phyloP scores from a whole-genome alignment of 192 early-diverging fungal genomes.

The Gonapodya prolifera region DNA sequence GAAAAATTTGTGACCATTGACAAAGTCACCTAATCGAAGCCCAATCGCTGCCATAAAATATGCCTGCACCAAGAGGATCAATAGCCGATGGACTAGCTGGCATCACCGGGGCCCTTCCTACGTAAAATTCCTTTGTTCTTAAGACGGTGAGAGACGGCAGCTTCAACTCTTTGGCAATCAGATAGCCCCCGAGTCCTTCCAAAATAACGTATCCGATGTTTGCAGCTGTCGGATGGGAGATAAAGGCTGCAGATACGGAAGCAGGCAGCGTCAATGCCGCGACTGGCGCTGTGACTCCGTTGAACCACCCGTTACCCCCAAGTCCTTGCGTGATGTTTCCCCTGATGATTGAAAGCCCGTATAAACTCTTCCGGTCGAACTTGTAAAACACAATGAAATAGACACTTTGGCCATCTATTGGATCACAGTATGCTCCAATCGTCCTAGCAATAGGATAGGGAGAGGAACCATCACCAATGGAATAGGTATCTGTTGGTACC shows the following conservation, averaged over 20 bases:
- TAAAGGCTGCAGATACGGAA: not conserved
- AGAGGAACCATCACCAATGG: not conserved
- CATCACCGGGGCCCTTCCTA: not conserved
- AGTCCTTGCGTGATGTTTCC: not conserved
- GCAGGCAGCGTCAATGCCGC: not conserved
- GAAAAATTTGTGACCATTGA: not conserved
- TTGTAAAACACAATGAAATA: not conserved
- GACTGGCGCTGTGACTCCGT: not conserved
- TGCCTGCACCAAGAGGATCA: not conserved
- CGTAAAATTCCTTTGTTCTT: not conserved
- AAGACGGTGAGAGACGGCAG: not conserved
- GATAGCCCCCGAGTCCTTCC: not conserved
- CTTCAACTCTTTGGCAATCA: not conserved
- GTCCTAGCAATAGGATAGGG: not conserved
- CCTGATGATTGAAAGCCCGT: not conserved
- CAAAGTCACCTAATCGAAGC: not conserved
- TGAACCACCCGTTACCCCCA: not conserved
- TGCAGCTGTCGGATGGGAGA: not conserved
- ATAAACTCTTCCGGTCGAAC: not conserved
- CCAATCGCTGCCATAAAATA: not conserved
- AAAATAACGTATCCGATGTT: not conserved
- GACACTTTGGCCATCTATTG: not conserved
- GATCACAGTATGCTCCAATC: not conserved
- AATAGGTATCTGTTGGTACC: not conserved
- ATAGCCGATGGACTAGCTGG: not conserved